These are phyloP conservation scores for Abrus pulchellus DNA, from an alignment of 306 rosid genomes.

Conservation along the genomic window DNA sequence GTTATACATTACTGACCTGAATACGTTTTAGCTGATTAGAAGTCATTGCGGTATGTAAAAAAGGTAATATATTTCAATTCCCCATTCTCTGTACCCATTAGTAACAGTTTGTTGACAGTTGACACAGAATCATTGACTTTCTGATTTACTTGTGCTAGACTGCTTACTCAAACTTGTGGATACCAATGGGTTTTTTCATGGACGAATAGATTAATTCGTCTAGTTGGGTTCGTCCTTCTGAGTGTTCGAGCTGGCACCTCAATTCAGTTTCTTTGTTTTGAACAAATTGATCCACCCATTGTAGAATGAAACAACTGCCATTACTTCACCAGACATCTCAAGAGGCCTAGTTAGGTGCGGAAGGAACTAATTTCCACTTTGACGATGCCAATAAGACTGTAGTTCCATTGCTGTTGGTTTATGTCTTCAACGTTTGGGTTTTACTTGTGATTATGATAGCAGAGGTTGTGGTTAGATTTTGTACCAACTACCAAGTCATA, in stretches of 20 bases:
- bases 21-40: constrained; percentile 33
- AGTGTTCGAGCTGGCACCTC: not conserved
- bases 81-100: constrained; percentile 32
- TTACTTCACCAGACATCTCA: not conserved
- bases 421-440: not conserved
- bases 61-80: constrained; percentile 45
- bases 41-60: constrained; percentile 30
- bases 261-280: constrained; percentile 3
- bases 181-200: not conserved
- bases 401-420: not conserved
- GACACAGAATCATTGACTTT: not conserved
- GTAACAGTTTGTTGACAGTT: constrained; percentile 1
- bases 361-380: constrained; percentile 3
- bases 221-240: not conserved
- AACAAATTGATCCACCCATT: not conserved
- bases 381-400: not conserved
- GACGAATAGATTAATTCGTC: not conserved
- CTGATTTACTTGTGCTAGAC: constrained; percentile 4
- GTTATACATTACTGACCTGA: constrained; percentile 29
- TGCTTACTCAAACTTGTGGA: not conserved
- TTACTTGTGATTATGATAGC: not conserved
- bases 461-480: not conserved
- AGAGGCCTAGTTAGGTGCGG: not conserved
- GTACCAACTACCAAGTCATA: not conserved
- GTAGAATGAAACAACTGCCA: not conserved